These are phyloP conservation scores for Forsythia suspensa DNA, from an alignment of 257 asterid genomes.

Conservation along the genomic window DNA sequence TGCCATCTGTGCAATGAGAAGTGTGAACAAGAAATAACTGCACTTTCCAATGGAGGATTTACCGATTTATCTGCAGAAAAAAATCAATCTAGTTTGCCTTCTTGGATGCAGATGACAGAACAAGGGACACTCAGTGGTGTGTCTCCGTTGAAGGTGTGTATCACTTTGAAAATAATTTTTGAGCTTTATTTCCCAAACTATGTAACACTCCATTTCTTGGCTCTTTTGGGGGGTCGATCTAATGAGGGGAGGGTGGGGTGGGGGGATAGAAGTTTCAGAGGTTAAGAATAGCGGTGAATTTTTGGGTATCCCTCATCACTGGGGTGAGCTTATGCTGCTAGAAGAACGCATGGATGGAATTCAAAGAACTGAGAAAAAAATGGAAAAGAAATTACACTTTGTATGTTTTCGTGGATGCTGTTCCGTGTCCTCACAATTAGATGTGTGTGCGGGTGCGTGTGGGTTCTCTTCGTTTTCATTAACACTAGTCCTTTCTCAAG, in stretches of 20 bases:
- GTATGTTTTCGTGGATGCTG: neutral
- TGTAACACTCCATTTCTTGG: no score
- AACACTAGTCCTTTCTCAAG: neutral
- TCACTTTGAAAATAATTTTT: neutral
- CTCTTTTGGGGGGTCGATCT: no score
- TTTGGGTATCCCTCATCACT: neutral
- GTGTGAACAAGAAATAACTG: slow-evolving; percentile 59
- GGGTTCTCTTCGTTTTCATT: neutral
- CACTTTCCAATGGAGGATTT: slow-evolving; percentile 40
- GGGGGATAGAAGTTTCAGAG: no score
- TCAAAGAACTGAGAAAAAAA: neutral
- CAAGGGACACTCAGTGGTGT: slow-evolving; percentile 24
- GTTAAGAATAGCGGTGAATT: no score
- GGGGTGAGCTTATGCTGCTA: neutral
- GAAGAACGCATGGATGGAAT: neutral
- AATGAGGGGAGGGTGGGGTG: no score
- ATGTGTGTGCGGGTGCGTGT: neutral
- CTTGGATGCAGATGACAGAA: slow-evolving; percentile 51
- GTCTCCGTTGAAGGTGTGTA: slow-evolving; percentile 52
- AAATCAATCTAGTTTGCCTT: slow-evolving; percentile 46
- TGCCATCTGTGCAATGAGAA: slow-evolving; percentile 70
- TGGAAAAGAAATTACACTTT: neutral
- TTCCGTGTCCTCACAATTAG: neutral
- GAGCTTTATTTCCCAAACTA: neutral
- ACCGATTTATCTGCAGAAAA: slow-evolving; percentile 34